Evolutionary conservation across 2,329 filamentous ascomycete species (phyloP).

Genomic region (Sclerotinia borealis): DNA sequence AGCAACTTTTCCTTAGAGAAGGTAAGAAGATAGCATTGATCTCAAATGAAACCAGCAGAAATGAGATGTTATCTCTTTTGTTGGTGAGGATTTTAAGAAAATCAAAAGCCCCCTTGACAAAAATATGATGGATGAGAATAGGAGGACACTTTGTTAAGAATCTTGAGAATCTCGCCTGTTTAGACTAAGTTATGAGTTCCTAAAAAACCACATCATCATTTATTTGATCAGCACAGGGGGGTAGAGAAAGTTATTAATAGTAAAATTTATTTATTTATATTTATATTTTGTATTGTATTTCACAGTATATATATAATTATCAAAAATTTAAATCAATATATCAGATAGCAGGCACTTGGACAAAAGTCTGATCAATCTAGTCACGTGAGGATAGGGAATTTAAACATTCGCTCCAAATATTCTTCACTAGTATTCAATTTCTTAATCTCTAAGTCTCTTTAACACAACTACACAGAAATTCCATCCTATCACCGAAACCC

Average conservation of each 20-base stretch:
- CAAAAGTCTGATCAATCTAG: too few species aligned
- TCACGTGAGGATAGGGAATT: too few species aligned
- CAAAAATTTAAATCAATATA: too few species aligned
- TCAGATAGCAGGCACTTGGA: too few species aligned
- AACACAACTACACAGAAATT: neutral
- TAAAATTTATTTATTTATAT: too few species aligned
- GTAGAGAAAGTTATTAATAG: too few species aligned
- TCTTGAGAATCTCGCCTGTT: conserved; percentile 12
- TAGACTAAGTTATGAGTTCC: neutral
- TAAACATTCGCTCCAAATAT: too few species aligned
- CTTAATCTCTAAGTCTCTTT: too few species aligned
- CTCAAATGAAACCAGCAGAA: neutral
- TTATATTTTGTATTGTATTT: too few species aligned
- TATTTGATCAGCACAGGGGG: neutral
- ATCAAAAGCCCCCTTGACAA: conserved; percentile 5
- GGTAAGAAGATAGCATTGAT: conserved; percentile 11
- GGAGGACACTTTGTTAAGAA: conserved; percentile 15
- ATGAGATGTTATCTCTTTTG: neutral
- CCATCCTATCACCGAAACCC: too few species aligned
- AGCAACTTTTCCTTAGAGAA: conserved; percentile 8
- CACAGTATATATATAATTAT: too few species aligned
- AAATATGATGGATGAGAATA: neutral
- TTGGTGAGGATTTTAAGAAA: neutral
- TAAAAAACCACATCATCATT: neutral
- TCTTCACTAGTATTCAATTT: too few species aligned